These are phyloP conservation scores for Parasitella parasitica DNA, from an alignment of 371 early-diverging fungal species.

Conservation along the genomic window DNA sequence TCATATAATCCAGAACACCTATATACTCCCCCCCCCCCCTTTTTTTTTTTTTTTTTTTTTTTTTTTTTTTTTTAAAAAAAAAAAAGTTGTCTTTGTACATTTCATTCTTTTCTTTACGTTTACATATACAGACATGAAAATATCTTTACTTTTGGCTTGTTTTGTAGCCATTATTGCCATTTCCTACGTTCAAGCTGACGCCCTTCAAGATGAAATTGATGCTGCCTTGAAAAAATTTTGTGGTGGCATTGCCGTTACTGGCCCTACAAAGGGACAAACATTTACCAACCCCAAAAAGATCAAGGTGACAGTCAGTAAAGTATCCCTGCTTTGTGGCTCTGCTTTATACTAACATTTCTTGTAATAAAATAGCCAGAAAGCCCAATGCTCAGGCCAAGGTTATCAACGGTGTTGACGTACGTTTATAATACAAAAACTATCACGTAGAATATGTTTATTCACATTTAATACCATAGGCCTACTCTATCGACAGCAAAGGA, in stretches of 20 bases:
- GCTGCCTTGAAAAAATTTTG: conserved; percentile 49
- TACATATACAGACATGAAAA: conserved; percentile 24
- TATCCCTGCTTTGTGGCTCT: not conserved
- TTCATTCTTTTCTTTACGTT: not conserved
- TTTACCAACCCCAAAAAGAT: conserved; percentile 42
- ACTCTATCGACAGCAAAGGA: conserved; percentile 36
- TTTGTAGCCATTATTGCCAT: conserved; percentile 28
- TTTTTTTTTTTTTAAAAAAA: not conserved
- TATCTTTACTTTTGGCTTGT: conserved; percentile 27
- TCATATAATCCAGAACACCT: not conserved
- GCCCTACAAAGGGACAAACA: conserved; percentile 32
- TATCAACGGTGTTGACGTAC: conserved; percentile 46
- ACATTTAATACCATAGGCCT: conserved; percentile 27
- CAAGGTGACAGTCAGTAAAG: conserved; percentile 48
- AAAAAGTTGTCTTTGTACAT: not conserved
- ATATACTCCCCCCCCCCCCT: not conserved
- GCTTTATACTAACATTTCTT: not conserved
- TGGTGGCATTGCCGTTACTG: conserved; percentile 37
- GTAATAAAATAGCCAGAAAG: conserved; percentile 30
- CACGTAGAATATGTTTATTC: not conserved
- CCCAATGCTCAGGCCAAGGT: conserved; percentile 44
- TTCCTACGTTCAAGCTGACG: conserved; percentile 35
- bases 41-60: not conserved
- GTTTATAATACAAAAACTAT: not conserved
- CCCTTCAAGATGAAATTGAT: conserved; percentile 44